phyloP scores from a whole-genome alignment of 139 green algal species.

The Spirogloea muscicola region DNA sequence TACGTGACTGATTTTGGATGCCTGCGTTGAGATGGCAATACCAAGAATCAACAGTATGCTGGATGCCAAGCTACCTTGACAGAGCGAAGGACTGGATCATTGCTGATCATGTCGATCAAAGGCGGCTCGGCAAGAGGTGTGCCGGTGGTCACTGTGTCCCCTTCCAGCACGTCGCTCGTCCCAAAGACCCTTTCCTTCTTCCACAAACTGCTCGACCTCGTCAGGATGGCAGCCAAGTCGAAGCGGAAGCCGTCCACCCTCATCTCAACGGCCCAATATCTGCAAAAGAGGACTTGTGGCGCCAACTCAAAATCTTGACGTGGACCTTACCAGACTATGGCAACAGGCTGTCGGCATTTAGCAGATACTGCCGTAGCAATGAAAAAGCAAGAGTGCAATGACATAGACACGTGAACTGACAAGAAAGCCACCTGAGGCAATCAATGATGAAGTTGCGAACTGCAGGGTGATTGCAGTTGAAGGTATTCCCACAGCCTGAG shows the following conservation, averaged over 20 bases:
- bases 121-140: constrained; percentile 84
- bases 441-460: constrained; percentile 89
- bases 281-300: not conserved
- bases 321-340: not conserved
- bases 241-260: constrained; percentile 82
- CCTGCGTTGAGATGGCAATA: too few species aligned
- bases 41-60: too few species aligned
- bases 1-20: too few species aligned
- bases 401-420: too few species aligned
- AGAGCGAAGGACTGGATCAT: constrained; percentile 61
- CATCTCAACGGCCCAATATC: constrained; percentile 82
- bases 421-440: constrained; percentile 64
- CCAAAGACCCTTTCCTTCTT: constrained; percentile 23
- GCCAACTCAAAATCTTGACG: not conserved
- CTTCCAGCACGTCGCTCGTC: constrained; percentile 44
- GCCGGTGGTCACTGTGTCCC: constrained; percentile 74
- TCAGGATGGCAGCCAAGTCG: constrained; percentile 95
- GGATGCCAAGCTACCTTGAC: constrained; percentile 46
- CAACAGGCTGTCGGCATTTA: too few species aligned
- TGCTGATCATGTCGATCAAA: constrained; percentile 69
- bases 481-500: constrained; percentile 96
- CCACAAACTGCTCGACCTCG: constrained; percentile 56
- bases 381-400: not conserved
- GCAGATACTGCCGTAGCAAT: too few species aligned
- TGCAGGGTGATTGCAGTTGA: constrained; percentile 98